These are phyloP conservation scores for Agrostemma githago DNA, from an alignment of 148 eudicot species.

Conservation along the genomic window DNA sequence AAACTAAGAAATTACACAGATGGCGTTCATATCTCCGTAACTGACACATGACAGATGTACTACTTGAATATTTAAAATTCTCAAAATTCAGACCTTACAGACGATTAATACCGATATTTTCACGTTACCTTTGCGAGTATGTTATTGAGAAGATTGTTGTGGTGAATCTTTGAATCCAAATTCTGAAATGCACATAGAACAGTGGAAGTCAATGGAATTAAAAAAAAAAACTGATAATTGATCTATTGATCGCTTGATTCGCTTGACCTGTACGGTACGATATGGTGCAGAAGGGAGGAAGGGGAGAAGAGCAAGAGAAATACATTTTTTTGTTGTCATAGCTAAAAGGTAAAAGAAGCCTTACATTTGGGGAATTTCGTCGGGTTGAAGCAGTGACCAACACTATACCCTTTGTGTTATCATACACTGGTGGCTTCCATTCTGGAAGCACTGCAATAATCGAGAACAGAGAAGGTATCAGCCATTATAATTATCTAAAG, in stretches of 20 bases:
- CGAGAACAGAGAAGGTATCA: background rate
- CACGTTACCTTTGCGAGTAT: conserved; percentile 77
- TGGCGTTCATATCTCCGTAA: background rate
- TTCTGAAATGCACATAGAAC: conserved; percentile 38
- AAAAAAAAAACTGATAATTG: too few species aligned
- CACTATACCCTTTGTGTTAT: conserved; percentile 78
- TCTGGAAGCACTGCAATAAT: conserved; percentile 80
- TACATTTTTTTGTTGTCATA: too few species aligned
- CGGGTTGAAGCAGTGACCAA: conserved; percentile 92
- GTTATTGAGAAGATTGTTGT: conserved; percentile 86
- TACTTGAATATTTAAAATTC: background rate
- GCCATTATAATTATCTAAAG: background rate
- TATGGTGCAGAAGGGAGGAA: too few species aligned
- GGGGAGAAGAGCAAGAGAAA: too few species aligned
- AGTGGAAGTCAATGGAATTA: background rate
- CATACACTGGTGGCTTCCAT: conserved; percentile 99
- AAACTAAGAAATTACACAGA: background rate
- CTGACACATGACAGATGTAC: background rate
- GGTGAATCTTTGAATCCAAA: conserved; percentile 93
- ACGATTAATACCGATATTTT: background rate
- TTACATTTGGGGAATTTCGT: conserved; percentile 96
- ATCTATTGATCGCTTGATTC: too few species aligned
- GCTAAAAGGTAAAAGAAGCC: conserved; percentile 19
- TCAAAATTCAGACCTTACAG: background rate
- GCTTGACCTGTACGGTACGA: too few species aligned